Percentiles rank a stretch among this genome's conserved stretches.
These are phyloP conservation scores for Saraca asoca DNA, from an alignment of 331 rosid species.

Conservation along the genomic window DNA sequence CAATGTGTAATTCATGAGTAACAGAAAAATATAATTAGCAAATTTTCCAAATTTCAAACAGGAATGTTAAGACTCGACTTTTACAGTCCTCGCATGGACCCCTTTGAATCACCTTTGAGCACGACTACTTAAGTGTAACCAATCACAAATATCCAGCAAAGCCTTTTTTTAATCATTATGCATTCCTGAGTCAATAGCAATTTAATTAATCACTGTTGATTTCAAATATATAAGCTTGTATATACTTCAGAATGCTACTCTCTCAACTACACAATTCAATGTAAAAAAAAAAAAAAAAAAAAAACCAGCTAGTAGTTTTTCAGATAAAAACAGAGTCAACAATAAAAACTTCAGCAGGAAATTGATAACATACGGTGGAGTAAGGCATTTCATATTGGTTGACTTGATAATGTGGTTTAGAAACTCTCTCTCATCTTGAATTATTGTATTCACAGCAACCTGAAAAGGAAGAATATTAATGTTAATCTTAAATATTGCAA, in stretches of 20 bases:
- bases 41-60: too few species aligned
- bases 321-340: conserved; percentile 17
- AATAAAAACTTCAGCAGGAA: conserved; percentile 2
- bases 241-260: not conserved
- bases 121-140: not conserved
- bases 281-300: not conserved
- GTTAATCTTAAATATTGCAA: conserved; percentile 16
- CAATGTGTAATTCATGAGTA: too few species aligned
- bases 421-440: conserved; percentile 90
- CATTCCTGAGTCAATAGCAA: not conserved
- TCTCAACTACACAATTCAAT: too few species aligned
- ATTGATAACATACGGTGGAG: conserved; percentile 72
- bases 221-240: not conserved
- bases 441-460: conserved; percentile 92
- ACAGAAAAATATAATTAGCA: too few species aligned
- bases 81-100: too few species aligned
- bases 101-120: not conserved
- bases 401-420: conserved; percentile 86
- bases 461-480: conserved; percentile 29
- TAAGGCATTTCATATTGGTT: conserved; percentile 98
- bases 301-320: too few species aligned
- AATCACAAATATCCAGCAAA: not conserved
- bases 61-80: too few species aligned
- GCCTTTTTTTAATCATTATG: not conserved
- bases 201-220: not conserved